phyloP scores from a whole-genome alignment of 2,329 filamentous ascomycete genomes.

The Hypomyces rosellus region DNA sequence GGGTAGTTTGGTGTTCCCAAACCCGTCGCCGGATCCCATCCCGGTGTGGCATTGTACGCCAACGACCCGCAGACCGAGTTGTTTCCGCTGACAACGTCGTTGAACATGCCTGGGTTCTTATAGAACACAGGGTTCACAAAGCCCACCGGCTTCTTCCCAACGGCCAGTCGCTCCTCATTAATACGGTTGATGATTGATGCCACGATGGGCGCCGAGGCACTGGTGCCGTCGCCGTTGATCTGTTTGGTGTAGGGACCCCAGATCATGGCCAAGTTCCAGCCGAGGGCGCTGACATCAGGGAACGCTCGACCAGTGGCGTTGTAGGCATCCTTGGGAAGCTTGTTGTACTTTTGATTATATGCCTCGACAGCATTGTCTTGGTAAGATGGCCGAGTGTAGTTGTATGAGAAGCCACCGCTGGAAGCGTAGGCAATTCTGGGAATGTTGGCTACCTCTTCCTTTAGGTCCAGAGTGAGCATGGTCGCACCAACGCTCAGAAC shows the following conservation, averaged over 20 bases:
- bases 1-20: constrained; percentile 9
- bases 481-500: not conserved
- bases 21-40: constrained; percentile 10
- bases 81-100: constrained; percentile 8
- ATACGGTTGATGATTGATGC: constrained; percentile 14
- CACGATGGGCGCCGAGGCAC: constrained; percentile 12
- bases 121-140: constrained; percentile 20
- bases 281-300: constrained; percentile 1
- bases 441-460: not conserved
- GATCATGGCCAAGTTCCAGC: not conserved
- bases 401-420: not conserved
- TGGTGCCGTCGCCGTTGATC: constrained; percentile 8
- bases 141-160: constrained; percentile 32
- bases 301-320: not conserved
- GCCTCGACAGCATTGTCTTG: not conserved
- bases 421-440: not conserved
- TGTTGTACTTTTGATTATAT: not conserved
- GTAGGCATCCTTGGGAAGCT: not conserved
- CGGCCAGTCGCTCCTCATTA: constrained; percentile 12
- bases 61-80: constrained; percentile 6
- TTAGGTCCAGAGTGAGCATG: not conserved
- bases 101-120: constrained; percentile 6
- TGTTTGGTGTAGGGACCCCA: not conserved
- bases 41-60: constrained; percentile 6
- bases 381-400: not conserved